A percentile compares a stretch with the other conserved stretches of the same genome.
These are phyloP conservation scores for Penicillium griseofulvum DNA, from an alignment of 2,329 filamentous ascomycete species.

Conservation along the genomic window DNA sequence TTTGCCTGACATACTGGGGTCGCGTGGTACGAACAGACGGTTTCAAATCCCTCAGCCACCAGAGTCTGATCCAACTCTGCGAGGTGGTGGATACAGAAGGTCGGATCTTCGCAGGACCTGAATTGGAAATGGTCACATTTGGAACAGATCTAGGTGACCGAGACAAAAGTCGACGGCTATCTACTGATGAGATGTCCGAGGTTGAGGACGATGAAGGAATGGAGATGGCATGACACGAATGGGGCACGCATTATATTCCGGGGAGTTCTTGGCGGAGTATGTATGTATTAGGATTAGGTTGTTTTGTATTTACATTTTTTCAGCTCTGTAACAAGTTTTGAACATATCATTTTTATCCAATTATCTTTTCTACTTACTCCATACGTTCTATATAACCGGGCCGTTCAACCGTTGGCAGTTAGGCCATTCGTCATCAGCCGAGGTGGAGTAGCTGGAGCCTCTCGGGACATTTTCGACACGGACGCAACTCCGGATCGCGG, in stretches of 20 bases:
- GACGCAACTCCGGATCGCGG: conserved; percentile 22
- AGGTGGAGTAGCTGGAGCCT: conserved; percentile 17
- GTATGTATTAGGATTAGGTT: not conserved
- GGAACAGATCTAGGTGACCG: conserved; percentile 46
- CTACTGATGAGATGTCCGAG: conserved; percentile 40
- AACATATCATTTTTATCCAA: not conserved
- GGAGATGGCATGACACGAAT: conserved; percentile 40
- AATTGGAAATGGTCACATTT: conserved; percentile 63
- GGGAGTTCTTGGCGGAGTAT: conserved; percentile 18
- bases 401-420: conserved; percentile 9
- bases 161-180: conserved; percentile 33
- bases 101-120: conserved; percentile 83
- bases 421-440: conserved; percentile 4
- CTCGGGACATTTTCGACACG: conserved; percentile 19
- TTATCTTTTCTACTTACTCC: not conserved
- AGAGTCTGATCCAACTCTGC: conserved; percentile 82
- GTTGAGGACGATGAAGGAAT: conserved; percentile 50
- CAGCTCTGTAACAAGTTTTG: not conserved
- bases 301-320: conserved; percentile 1
- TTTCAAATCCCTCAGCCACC: conserved; percentile 75
- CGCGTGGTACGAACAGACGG: conserved; percentile 85
- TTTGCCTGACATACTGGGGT: conserved; percentile 93
- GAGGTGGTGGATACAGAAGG: conserved; percentile 92
- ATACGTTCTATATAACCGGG: conserved; percentile 8
- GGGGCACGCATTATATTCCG: conserved; percentile 17